A percentile compares a stretch with the other conserved stretches of the same genome.
Conservation (phyloP, 2,329 filamentous ascomycete genomes). For the Ascochyta rabiei region DNA sequence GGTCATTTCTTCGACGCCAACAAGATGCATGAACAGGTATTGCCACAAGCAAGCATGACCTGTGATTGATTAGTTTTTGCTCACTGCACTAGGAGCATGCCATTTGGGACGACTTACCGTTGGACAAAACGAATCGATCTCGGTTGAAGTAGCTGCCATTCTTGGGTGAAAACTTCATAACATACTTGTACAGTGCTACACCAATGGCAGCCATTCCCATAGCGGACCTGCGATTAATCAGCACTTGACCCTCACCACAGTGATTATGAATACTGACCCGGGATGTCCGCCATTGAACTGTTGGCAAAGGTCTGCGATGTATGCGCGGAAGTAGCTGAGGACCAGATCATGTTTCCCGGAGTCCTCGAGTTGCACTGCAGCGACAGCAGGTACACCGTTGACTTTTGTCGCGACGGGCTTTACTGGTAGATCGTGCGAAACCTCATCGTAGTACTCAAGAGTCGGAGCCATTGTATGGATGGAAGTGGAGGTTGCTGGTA, state of each 20-base stretch:
- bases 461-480: slow-evolving; percentile 13
- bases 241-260: neutral
- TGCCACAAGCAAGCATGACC: slow-evolving; percentile 61
- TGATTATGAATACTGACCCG: neutral
- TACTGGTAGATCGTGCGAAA: slow-evolving; percentile 15
- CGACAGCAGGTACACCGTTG: slow-evolving; percentile 17
- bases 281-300: slow-evolving; percentile 12
- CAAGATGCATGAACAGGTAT: slow-evolving; percentile 60
- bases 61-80: neutral
- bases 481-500: neutral
- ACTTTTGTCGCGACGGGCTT: slow-evolving; percentile 20
- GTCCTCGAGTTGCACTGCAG: slow-evolving; percentile 13
- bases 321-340: slow-evolving; percentile 18
- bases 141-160: slow-evolving; percentile 65
- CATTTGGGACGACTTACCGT: neutral
- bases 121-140: slow-evolving; percentile 66
- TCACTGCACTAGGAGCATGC: neutral
- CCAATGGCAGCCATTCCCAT: slow-evolving; percentile 69
- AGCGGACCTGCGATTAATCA: slow-evolving; percentile 37
- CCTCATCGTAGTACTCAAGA: slow-evolving; percentile 17
- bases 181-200: slow-evolving; percentile 66
- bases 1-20: slow-evolving; percentile 61
- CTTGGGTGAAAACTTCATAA: slow-evolving; percentile 65
- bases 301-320: slow-evolving; percentile 15
- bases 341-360: slow-evolving; percentile 21